A percentile compares a stretch with the other conserved stretches of the same genome.
phyloP scores from a whole-genome alignment of 2,329 filamentous ascomycete genomes.

The Sarocladium oryzae region DNA sequence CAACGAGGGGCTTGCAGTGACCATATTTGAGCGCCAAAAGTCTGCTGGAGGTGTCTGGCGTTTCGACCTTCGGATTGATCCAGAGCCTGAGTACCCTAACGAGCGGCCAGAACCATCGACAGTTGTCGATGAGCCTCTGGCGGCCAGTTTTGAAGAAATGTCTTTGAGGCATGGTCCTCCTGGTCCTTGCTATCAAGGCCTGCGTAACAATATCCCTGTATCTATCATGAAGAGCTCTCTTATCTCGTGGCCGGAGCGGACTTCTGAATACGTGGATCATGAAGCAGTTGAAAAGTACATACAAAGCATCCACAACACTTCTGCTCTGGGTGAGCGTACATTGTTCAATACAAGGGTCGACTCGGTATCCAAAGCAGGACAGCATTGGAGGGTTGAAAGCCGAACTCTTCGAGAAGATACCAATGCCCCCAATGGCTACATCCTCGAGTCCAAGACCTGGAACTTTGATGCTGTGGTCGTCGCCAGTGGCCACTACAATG shows the following conservation, averaged over 20 bases:
- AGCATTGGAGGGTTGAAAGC: not conserved
- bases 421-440: constrained; percentile 34
- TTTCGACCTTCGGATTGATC: constrained; percentile 24
- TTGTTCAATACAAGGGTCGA: constrained; percentile 41
- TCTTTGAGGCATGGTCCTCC: constrained; percentile 12
- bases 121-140: not conserved
- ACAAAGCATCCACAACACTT: constrained; percentile 45
- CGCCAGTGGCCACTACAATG: constrained; percentile 60
- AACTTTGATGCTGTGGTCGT: constrained; percentile 60
- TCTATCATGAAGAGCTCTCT: constrained; percentile 37
- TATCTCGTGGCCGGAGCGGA: constrained; percentile 50
- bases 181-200: constrained; percentile 45
- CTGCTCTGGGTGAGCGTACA: constrained; percentile 43
- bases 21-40: constrained; percentile 30
- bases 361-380: not conserved
- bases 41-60: constrained; percentile 33
- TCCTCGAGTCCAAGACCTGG: constrained; percentile 24
- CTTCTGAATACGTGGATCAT: constrained; percentile 53
- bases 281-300: constrained; percentile 52
- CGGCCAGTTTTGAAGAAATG: not conserved
- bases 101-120: constrained; percentile 12
- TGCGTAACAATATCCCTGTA: constrained; percentile 74
- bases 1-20: constrained; percentile 27
- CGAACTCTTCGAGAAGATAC: not conserved
- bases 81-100: constrained; percentile 27